Evolutionary conservation across 169 alveolate species (phyloP).

Genomic region (Plasmodium fragile): DNA sequence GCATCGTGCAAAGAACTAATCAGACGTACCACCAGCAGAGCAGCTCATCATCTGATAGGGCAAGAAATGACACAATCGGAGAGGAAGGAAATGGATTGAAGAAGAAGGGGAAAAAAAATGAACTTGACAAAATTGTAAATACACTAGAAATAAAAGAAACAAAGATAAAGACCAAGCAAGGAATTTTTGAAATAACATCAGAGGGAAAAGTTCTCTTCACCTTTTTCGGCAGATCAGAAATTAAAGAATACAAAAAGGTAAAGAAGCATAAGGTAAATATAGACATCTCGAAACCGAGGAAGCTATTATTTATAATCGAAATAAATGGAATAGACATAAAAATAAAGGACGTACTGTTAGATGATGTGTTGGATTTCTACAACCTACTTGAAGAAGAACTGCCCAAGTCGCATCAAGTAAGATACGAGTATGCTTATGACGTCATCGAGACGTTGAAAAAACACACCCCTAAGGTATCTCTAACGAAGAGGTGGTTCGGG

Average conservation of each 20-base stretch:
- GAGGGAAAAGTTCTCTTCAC: slow-evolving; percentile 63
- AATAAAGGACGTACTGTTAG: slow-evolving; percentile 43
- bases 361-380: slow-evolving; percentile 41
- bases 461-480: slow-evolving; percentile 67
- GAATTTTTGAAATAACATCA: slow-evolving; percentile 59
- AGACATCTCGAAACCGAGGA: slow-evolving; percentile 71
- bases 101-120: neutral
- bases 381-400: slow-evolving; percentile 67
- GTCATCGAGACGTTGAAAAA: slow-evolving; percentile 69
- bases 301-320: slow-evolving; percentile 63
- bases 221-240: slow-evolving; percentile 75
- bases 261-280: slow-evolving; percentile 26
- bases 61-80: slow-evolving; percentile 4
- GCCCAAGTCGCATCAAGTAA: slow-evolving; percentile 61
- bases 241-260: slow-evolving; percentile 64
- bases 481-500: slow-evolving; percentile 71
- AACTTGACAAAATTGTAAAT: slow-evolving; percentile 18
- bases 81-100: neutral
- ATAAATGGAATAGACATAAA: slow-evolving; percentile 43
- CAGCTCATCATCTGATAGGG: slow-evolving; percentile 18
- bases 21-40: neutral
- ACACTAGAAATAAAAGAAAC: slow-evolving; percentile 63
- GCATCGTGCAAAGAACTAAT: neutral
- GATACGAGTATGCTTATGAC: slow-evolving; percentile 72
- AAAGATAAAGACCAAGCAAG: slow-evolving; percentile 68